These are phyloP conservation scores for Scytalidium sp. DNA, from an alignment of 2,329 filamentous ascomycete species.

Conservation along the genomic window DNA sequence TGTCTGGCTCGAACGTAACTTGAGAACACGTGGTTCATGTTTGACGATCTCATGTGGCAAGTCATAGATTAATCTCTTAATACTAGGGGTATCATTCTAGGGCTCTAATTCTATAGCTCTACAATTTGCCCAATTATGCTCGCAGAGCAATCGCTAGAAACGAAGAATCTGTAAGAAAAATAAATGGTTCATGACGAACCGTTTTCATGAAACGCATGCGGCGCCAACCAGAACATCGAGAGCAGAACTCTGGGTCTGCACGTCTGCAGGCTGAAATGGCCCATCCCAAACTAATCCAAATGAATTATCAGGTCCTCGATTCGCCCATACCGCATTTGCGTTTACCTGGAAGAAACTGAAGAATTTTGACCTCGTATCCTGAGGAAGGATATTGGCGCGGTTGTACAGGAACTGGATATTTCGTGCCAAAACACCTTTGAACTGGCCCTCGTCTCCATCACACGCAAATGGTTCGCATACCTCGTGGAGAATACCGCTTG, in stretches of 20 bases:
- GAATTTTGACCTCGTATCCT: slow-evolving; percentile 47
- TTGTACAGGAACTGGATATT: slow-evolving; percentile 59
- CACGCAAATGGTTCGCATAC: slow-evolving; percentile 47
- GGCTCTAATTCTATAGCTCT: too few relatives aligned
- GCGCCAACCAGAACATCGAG: slow-evolving; percentile 67
- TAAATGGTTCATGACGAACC: neutral
- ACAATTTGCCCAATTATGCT: too few relatives aligned
- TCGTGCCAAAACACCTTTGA: slow-evolving; percentile 70
- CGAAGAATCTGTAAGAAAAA: neutral
- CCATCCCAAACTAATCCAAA: slow-evolving; percentile 66
- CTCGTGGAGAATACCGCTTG: slow-evolving; percentile 49
- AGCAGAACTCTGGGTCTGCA: slow-evolving; percentile 61
- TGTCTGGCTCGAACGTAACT: too few relatives aligned
- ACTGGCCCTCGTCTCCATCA: slow-evolving; percentile 53
- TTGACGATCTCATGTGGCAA: too few relatives aligned
- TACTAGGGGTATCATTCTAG: too few relatives aligned
- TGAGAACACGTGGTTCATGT: too few relatives aligned
- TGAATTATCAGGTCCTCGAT: slow-evolving; percentile 49
- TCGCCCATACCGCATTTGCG: slow-evolving; percentile 63
- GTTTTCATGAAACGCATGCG: slow-evolving; percentile 12
- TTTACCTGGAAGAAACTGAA: slow-evolving; percentile 55
- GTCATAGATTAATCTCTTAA: too few relatives aligned
- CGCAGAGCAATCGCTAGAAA: too few relatives aligned
- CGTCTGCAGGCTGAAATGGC: slow-evolving; percentile 50
- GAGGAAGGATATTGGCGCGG: slow-evolving; percentile 21